phyloP scores from a whole-genome alignment of 2,329 filamentous ascomycete species.

The Dactylonectria macrodidyma region DNA sequence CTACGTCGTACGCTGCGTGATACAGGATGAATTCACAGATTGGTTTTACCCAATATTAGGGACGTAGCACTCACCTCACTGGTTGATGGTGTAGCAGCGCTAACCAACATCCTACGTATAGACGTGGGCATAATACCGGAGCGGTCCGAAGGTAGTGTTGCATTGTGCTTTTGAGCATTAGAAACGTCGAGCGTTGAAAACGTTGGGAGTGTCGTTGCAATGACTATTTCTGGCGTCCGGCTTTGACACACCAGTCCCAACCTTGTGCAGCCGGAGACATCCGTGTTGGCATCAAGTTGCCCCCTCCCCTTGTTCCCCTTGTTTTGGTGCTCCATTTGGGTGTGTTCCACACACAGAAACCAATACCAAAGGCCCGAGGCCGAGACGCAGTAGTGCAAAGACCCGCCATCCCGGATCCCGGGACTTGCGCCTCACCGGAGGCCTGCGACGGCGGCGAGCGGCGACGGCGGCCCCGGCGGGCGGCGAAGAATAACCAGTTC shows the following conservation, averaged over 20 bases:
- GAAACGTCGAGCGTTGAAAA: too few species aligned
- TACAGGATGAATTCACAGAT: not conserved
- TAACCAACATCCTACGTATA: not conserved
- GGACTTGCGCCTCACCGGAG: slow-evolving; percentile 40
- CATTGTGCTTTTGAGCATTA: not conserved
- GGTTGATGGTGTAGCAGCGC: not conserved
- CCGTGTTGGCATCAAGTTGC: not conserved
- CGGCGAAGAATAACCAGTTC: not conserved
- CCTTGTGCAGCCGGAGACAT: not conserved
- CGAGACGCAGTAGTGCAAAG: slow-evolving; percentile 2
- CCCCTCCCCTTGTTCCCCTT: not conserved
- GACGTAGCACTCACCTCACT: not conserved
- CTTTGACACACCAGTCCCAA: not conserved
- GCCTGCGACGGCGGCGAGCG: slow-evolving; percentile 1
- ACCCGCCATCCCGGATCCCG: slow-evolving; percentile 42
- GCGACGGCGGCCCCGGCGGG: not conserved
- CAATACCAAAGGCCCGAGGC: not conserved
- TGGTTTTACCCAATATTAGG: not conserved
- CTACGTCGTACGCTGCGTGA: not conserved
- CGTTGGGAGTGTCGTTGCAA: not conserved
- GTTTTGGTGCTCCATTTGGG: slow-evolving; percentile 1
- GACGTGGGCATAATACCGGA: not conserved
- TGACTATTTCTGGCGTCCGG: not conserved
- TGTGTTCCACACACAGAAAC: not conserved
- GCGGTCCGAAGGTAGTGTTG: not conserved